Conservation (phyloP, 805 yeast species). For the Debaryomyces prosopidis region DNA sequence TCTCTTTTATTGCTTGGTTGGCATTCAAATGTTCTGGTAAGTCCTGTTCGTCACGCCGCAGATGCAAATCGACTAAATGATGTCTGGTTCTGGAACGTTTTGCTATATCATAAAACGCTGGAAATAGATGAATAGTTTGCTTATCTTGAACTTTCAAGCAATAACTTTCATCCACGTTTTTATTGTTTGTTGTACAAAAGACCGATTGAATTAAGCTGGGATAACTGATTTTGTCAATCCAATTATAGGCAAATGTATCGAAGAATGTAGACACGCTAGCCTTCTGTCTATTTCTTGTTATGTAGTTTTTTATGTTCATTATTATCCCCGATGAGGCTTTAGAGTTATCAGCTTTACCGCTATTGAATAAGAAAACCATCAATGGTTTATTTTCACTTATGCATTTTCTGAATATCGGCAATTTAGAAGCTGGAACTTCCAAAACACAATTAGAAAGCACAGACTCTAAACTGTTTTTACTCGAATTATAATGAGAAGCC, state of each 20-base stretch:
- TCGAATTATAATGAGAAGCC: conserved; percentile 7
- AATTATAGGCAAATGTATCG: conserved; percentile 41
- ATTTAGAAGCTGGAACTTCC: conserved; percentile 8
- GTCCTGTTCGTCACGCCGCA: neutral
- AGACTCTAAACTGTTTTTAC: conserved; percentile 8
- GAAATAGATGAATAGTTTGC: conserved; percentile 24
- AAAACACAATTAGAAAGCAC: conserved; percentile 12
- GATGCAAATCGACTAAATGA: neutral
- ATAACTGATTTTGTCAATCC: conserved; percentile 35
- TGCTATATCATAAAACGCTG: conserved; percentile 14
- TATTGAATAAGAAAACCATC: conserved; percentile 30
- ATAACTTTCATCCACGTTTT: conserved; percentile 22
- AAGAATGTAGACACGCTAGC: conserved; percentile 32
- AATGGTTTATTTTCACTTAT: conserved; percentile 29
- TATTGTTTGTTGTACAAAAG: conserved; percentile 40
- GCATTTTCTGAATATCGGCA: conserved; percentile 28
- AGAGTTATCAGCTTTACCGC: conserved; percentile 4
- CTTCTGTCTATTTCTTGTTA: conserved; percentile 9
- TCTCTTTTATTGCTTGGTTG: neutral
- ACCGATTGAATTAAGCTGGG: conserved; percentile 38
- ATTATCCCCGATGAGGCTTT: conserved; percentile 14
- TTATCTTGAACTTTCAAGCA: conserved; percentile 40
- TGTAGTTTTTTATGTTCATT: conserved; percentile 21
- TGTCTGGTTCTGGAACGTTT: neutral
- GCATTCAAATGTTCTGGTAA: neutral